phyloP scores from a whole-genome alignment of 129 eudicot species.

The Pulicaria dysenterica region DNA sequence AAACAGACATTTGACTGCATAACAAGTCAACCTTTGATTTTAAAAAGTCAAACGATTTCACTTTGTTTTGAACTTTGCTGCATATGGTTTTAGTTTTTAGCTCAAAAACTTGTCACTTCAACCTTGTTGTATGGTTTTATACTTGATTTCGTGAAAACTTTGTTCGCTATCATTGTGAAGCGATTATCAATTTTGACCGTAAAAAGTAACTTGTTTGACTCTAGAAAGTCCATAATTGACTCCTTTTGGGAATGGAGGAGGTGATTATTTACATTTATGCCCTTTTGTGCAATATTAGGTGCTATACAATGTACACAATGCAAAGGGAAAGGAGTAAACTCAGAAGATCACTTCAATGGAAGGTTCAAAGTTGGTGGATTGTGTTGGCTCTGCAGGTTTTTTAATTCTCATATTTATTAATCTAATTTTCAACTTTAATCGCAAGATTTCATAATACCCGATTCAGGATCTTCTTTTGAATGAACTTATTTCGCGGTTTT shows the following conservation, averaged over 20 bases:
- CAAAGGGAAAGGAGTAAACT: slow-evolving; percentile 75
- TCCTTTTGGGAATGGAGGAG: not conserved
- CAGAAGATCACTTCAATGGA: slow-evolving; percentile 80
- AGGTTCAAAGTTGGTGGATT: slow-evolving; percentile 78
- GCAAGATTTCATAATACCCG: not conserved
- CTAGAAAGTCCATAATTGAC: not conserved
- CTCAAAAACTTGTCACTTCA: not conserved
- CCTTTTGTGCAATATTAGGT: slow-evolving; percentile 44
- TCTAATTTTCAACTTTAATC: not conserved
- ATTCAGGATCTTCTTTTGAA: no score
- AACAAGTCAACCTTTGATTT: not conserved
- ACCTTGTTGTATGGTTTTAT: not conserved
- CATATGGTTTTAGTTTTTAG: not conserved
- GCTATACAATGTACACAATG: slow-evolving; percentile 55
- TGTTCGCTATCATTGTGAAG: not conserved
- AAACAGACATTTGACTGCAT: slow-evolving; percentile 1
- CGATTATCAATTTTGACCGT: not conserved
- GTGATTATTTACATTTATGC: not conserved
- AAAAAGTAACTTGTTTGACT: not conserved
- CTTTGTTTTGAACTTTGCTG: not conserved
- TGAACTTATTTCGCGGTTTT: no score
- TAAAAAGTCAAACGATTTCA: slow-evolving; percentile 1
- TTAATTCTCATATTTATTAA: slow-evolving; percentile 16
- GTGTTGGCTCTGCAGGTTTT: slow-evolving; percentile 98
- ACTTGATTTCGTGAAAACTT: not conserved